A percentile compares a stretch with the other conserved stretches of the same genome.
Evolutionary conservation across 1,139 yeast species (phyloP).

Genomic region (Suhomyces bokatorum): DNA sequence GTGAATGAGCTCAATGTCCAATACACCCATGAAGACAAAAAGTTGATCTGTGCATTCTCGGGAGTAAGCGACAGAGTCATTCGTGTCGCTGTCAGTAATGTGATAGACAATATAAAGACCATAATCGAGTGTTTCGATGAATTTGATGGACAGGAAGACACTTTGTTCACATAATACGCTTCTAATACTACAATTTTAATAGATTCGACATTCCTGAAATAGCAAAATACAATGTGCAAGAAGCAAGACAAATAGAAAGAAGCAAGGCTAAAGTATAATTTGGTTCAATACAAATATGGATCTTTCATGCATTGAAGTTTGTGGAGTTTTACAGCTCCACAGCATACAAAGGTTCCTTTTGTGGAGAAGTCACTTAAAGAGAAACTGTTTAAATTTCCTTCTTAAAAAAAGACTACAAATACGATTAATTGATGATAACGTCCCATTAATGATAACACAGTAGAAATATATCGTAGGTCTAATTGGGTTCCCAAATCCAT

Average conservation of each 20-base stretch:
- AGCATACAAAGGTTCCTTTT: no score
- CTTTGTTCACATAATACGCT: conserved; percentile 14
- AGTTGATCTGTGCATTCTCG: conserved; percentile 45
- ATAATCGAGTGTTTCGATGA: conserved; percentile 68
- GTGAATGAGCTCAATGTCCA: conserved; percentile 56
- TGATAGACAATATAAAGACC: conserved; percentile 64
- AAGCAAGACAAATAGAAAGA: no score
- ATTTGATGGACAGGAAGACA: conserved; percentile 44
- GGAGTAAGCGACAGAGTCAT: conserved; percentile 65
- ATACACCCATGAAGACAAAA: conserved; percentile 30
- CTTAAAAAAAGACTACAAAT: no score
- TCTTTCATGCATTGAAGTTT: no score
- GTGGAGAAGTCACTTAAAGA: not conserved
- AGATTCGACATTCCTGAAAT: not conserved
- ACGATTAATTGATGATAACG: not conserved
- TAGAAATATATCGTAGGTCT: not conserved
- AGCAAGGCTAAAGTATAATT: no score
- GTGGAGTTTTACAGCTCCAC: no score
- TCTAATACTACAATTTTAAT: no score
- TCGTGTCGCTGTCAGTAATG: conserved; percentile 69
- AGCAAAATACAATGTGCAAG: no score
- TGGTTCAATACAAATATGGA: no score
- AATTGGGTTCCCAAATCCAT: not conserved
- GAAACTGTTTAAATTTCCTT: not conserved
- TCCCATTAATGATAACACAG: not conserved